Percentiles rank a stretch among this genome's conserved stretches.
phyloP scores from a whole-genome alignment of 2,329 filamentous ascomycete species.

The Capronia epimyces region DNA sequence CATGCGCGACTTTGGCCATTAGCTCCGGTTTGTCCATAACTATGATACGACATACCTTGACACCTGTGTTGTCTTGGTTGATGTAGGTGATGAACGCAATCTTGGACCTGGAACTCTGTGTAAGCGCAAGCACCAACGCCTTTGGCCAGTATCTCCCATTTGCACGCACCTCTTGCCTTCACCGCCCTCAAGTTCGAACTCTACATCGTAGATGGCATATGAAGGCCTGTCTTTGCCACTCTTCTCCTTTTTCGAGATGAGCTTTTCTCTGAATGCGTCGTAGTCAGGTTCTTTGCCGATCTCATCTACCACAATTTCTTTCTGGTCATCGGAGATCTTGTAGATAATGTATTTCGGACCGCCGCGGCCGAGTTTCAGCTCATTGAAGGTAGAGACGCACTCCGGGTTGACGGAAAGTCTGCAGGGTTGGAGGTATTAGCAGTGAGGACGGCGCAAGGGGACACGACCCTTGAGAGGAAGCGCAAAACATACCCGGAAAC shows the following conservation, averaged over 20 bases:
- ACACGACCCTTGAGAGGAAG: neutral
- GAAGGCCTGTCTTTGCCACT: conserved; percentile 43
- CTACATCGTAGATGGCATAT: conserved; percentile 48
- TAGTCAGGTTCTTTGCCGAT: conserved; percentile 43
- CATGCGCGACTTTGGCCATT: conserved; percentile 41
- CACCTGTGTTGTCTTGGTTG: conserved; percentile 29
- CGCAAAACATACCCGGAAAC: conserved; percentile 27
- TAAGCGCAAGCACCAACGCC: neutral
- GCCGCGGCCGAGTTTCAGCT: conserved; percentile 43
- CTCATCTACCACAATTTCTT: conserved; percentile 46
- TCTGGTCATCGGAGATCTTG: conserved; percentile 49
- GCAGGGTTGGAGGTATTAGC: conserved; percentile 18
- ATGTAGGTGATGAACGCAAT: conserved; percentile 46
- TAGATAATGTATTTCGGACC: conserved; percentile 49
- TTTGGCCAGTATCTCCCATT: neutral
- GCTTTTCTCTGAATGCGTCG: conserved; percentile 45
- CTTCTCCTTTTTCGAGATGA: conserved; percentile 39
- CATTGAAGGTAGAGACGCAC: conserved; percentile 44
- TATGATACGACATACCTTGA: conserved; percentile 25
- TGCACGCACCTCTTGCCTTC: conserved; percentile 45
- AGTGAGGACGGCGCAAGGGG: neutral
- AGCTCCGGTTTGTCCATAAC: conserved; percentile 17
- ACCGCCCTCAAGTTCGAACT: conserved; percentile 44
- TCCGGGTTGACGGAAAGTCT: conserved; percentile 46
- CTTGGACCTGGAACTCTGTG: conserved; percentile 39